These are phyloP conservation scores for Recurvomyces mirabilis DNA, from an alignment of 495 filamentous ascomycete species.

Conservation along the genomic window DNA sequence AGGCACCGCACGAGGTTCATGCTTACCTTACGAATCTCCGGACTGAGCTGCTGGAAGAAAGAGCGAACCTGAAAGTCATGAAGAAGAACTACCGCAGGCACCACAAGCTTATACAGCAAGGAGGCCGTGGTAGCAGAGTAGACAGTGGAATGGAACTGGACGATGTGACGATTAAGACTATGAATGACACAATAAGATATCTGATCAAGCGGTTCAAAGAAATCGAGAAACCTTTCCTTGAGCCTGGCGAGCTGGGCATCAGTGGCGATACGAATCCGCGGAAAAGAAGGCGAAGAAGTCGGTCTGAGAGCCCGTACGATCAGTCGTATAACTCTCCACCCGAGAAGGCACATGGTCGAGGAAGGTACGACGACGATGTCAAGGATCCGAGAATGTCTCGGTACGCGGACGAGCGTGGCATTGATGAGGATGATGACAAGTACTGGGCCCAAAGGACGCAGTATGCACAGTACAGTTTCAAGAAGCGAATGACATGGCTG, in stretches of 20 bases:
- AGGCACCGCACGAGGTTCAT: slow-evolving; percentile 22
- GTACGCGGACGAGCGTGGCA: slow-evolving; percentile 8
- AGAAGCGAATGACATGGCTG: slow-evolving; percentile 21
- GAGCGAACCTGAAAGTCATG: slow-evolving; percentile 17
- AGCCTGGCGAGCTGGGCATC: slow-evolving; percentile 12
- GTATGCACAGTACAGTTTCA: slow-evolving; percentile 16
- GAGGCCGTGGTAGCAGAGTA: background rate
- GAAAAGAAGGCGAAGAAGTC: slow-evolving; percentile 5
- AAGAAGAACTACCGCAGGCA: slow-evolving; percentile 6
- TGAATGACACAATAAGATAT: slow-evolving; percentile 17
- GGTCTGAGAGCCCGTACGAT: slow-evolving; percentile 1
- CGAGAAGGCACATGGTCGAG: slow-evolving; percentile 1
- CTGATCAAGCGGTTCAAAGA: slow-evolving; percentile 20
- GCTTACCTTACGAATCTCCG: slow-evolving; percentile 25
- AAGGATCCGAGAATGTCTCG: slow-evolving; percentile 1
- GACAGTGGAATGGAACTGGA: slow-evolving; percentile 12
- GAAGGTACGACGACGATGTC: background rate
- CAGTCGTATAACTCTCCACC: slow-evolving; percentile 12
- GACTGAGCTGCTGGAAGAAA: slow-evolving; percentile 25
- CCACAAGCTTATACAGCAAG: background rate
- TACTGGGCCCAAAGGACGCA: slow-evolving; percentile 16
- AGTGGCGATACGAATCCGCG: background rate
- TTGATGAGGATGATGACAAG: slow-evolving; percentile 14
- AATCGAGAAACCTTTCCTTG: slow-evolving; percentile 26
- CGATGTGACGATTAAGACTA: slow-evolving; percentile 13